Evolutionary conservation across 1,284 basidiomycete genomes (phyloP), one percentile per base, ranked within the genome.

Genomic region (Apiotrichum domesticum): DNA sequence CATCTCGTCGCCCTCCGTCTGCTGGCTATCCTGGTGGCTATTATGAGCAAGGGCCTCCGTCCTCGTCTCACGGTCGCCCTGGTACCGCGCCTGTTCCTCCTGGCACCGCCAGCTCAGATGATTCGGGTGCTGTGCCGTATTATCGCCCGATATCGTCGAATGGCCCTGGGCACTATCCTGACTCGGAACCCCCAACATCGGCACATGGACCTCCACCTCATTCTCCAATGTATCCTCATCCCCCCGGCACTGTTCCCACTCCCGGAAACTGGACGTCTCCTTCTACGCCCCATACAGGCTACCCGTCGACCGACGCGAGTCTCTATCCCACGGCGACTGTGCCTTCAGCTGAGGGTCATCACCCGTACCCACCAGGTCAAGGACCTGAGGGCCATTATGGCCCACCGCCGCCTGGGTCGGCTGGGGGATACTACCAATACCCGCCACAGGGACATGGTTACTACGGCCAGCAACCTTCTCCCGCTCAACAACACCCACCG

Each of bases 141-240:
- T 74, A 73, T 56, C 64, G 73, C 46, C 71, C 73, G 2, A 66
- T 73, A 59, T 75, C 73, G 4, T 67, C 70, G 0, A 66, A 66
- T 45, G 72, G 72, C 5, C 69, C 67, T 1, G 62, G 58, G n/a
- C 71, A 75, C 50, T 75, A 75, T 45, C 62, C 70, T 44, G 73
- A 73, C 6, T 72, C 73, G 8, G 71, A 73, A 58, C 73, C 71
- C 15, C 71, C 71, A n/a, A 59, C 61, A 7, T 66, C 71, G 14
- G 68, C 73, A 40, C 71, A 71, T 41, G 71, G 73, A 29, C 70
- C 69, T 4, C 61, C 63, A 21, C 69, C 71, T 29, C 66, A 72
- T 58, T 71, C 70, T 15, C 73, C 71, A 13, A 71, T 73, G 71
- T 73, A 73, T 51, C 61, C 61, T 7, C 52, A 57, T 45, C 50